phyloP scores from a whole-genome alignment of 305 asterid genomes.

The Fraxinus greggii region DNA sequence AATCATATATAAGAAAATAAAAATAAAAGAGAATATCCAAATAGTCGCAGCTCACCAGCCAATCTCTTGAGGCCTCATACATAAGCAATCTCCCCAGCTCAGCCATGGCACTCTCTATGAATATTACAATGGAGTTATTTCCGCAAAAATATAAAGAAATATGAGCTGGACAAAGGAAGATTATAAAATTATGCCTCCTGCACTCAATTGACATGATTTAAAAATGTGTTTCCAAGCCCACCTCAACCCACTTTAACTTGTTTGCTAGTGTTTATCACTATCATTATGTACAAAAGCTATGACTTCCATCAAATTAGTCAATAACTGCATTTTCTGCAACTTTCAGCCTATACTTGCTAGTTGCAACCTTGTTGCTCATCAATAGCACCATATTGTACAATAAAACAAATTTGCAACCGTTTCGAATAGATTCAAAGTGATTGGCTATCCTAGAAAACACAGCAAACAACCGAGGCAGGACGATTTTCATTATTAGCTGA shows the following conservation, averaged over 20 bases:
- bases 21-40: constrained; percentile 12
- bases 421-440: not conserved
- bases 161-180: not conserved
- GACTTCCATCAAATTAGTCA: not conserved
- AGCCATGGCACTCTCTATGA: constrained; percentile 83
- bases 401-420: not conserved
- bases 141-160: not conserved
- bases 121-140: constrained; percentile 5
- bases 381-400: not conserved
- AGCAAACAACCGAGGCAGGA: not conserved
- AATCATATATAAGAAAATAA: not conserved
- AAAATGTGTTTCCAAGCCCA: not conserved
- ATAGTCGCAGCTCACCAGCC: constrained; percentile 62
- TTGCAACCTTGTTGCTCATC: not conserved
- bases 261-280: not conserved
- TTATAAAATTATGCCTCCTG: not conserved
- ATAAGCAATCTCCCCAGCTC: constrained; percentile 95
- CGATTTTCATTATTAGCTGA: not conserved
- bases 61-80: constrained; percentile 95
- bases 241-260: not conserved
- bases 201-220: not conserved
- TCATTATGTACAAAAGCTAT: not conserved
- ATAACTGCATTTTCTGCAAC: not conserved
- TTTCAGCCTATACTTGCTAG: not conserved
- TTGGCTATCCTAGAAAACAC: not conserved